Conservation (phyloP, 106 monocot species). For the Iris macrosiphon region DNA sequence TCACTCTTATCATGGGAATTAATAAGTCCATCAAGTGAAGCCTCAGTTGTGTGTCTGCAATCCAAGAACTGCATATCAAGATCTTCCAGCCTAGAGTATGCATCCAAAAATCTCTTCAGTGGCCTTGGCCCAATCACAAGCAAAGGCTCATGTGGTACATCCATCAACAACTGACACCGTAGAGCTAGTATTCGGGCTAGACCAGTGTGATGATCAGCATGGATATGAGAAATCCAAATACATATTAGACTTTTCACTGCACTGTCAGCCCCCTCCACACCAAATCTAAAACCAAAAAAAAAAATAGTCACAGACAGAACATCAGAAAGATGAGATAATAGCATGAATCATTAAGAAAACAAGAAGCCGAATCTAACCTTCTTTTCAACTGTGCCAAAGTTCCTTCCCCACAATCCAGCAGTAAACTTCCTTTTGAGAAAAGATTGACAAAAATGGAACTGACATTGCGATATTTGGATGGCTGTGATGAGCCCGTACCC, state of each 20-base stretch:
- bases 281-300: conserved; percentile 52
- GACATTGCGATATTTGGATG: conserved; percentile 96
- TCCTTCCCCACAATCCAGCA: conserved; percentile 98
- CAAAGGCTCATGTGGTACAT: conserved; percentile 58
- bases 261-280: conserved; percentile 78
- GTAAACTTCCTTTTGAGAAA: conserved; percentile 80
- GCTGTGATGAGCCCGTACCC: conserved; percentile 96
- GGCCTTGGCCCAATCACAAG: conserved; percentile 87
- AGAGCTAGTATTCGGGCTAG: conserved; percentile 49
- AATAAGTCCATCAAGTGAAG: conserved; percentile 19
- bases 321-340: not conserved
- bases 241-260: conserved; percentile 58
- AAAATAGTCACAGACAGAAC: too few species aligned
- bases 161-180: conserved; percentile 52
- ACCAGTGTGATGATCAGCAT: conserved; percentile 97
- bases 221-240: conserved; percentile 98
- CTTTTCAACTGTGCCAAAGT: conserved; percentile 88
- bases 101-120: conserved; percentile 82
- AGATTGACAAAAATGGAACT: conserved; percentile 90
- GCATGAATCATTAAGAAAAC: not conserved
- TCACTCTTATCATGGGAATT: not conserved
- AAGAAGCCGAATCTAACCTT: conserved; percentile 39
- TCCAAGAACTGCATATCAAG: conserved; percentile 91
- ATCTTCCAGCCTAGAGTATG: conserved; percentile 88
- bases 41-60: conserved; percentile 74